Evolutionary conservation across 2,329 filamentous ascomycete species (phyloP), one percentile per base, ranked within the genome.

Genomic region (Exophiala bonariae): DNA sequence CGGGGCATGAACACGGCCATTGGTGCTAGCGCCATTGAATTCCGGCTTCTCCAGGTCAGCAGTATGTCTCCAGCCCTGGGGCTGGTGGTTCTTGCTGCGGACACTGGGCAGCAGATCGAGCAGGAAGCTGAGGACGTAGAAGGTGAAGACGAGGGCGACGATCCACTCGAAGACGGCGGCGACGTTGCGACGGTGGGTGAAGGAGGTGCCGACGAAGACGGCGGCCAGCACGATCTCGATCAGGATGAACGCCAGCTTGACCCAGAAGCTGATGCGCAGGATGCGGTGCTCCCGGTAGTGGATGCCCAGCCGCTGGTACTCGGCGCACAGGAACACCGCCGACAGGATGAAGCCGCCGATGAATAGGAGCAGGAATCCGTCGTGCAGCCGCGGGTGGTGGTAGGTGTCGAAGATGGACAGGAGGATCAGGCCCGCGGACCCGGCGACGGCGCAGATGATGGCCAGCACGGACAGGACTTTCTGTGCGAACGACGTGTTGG

Each of bases 211-310:
- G 3, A 81, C 74, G 65, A 97, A 97, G 35, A 78, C 83, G 53
- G 76, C 68, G 1, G 72, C 73, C 34, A 99, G 80, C 14, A 66
- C 72, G 31, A 95, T 60, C 66, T 96, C 91, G 60, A 92, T 63
- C 47, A 96, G 61, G 64, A 97, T 86, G 69, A 99, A 97, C 49
- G 66, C 56, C 20, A 95, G 77, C 70, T 99, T 99, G 63, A 93
- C 76, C 80, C 84, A 91, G 75, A 97, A 97, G 47, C 87, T 93
- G 50, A 77, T 66, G 38, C 83, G 80, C 9, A 99, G 79, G 56
- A 93, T 72, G 44, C 77, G 79, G 68, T 92, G 81, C 7, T 64
- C 56, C 54, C 85, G 85, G 73, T 91, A 88, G 64, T 86, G 85
- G 43, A 86, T 82, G 19, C 90, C 89, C 1, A 97, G 78, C 2